Evolutionary conservation across 176 grass and related monocot genomes (phyloP).

Genomic region (Carex kokanica): DNA sequence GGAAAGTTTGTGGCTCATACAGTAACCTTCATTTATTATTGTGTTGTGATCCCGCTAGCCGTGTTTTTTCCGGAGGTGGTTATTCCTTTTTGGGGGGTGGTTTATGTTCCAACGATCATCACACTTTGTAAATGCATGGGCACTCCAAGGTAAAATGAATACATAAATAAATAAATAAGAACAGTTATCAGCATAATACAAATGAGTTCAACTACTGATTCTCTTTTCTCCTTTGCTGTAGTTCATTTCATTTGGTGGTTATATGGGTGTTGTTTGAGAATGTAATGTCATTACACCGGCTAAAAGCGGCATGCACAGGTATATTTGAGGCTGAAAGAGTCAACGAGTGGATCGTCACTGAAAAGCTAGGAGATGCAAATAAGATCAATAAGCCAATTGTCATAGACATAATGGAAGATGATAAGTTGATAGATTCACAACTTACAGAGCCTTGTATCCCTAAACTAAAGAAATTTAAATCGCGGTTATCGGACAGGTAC

Average conservation of each 20-base stretch:
- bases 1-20: constrained; percentile 78
- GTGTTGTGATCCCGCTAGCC: constrained; percentile 56
- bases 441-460: constrained; percentile 36
- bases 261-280: constrained; percentile 94
- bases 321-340: constrained; percentile 72
- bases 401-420: constrained; percentile 32
- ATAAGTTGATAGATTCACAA: constrained; percentile 45
- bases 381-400: constrained; percentile 64
- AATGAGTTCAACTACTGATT: not conserved
- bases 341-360: constrained; percentile 95
- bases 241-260: constrained; percentile 85
- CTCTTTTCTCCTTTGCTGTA: constrained; percentile 22
- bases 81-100: constrained; percentile 71
- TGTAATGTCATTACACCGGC: constrained; percentile 80
- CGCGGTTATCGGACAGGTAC: constrained; percentile 55
- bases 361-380: constrained; percentile 65
- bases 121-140: constrained; percentile 79
- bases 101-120: constrained; percentile 81
- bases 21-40: constrained; percentile 90
- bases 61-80: constrained; percentile 72
- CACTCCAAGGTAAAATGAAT: constrained; percentile 60
- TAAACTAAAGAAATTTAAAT: constrained; percentile 39
- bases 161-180: not conserved
- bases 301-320: constrained; percentile 60
- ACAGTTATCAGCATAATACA: not conserved